Evolutionary conservation across 1,139 yeast species (phyloP).

Genomic region (Sugiyamaella castrensis): DNA sequence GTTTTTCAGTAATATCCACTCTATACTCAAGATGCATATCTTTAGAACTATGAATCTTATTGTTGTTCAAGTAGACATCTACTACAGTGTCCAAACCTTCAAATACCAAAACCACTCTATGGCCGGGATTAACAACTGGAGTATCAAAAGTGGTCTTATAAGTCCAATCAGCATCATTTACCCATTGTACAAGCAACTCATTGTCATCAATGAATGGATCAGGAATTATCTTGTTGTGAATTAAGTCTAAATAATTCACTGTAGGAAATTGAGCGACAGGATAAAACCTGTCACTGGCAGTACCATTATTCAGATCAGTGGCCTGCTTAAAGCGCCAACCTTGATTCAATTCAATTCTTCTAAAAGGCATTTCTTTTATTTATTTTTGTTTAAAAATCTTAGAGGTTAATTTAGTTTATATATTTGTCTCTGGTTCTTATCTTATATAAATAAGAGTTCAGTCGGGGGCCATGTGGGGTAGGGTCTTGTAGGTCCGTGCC

Average conservation of each 20-base stretch:
- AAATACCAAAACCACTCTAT: slow-evolving; percentile 35
- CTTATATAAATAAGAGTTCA: no score
- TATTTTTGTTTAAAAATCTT: no score
- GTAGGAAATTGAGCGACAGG: slow-evolving; percentile 26
- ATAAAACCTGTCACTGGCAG: slow-evolving; percentile 14
- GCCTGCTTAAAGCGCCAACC: slow-evolving; percentile 16
- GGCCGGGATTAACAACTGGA: neutral
- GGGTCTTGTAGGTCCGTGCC: no score
- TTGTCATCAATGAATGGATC: slow-evolving; percentile 46
- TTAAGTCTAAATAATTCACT: slow-evolving; percentile 37
- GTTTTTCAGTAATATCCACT: slow-evolving; percentile 38
- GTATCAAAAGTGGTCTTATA: slow-evolving; percentile 25
- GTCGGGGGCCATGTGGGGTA: no score
- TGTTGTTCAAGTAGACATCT: slow-evolving; percentile 40
- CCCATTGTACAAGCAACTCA: slow-evolving; percentile 47
- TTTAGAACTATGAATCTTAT: slow-evolving; percentile 35
- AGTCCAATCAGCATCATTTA: slow-evolving; percentile 40
- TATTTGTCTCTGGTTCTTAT: no score
- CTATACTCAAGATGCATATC: slow-evolving; percentile 41
- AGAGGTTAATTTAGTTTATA: no score
- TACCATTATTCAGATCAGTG: no score
- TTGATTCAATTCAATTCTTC: neutral
- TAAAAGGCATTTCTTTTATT: neutral
- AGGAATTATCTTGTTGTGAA: slow-evolving; percentile 40
- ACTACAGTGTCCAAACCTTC: slow-evolving; percentile 49